A percentile compares a stretch with the other conserved stretches of the same genome.
phyloP scores from a whole-genome alignment of 257 asterid species.

The Fraxinus quadrangulata region DNA sequence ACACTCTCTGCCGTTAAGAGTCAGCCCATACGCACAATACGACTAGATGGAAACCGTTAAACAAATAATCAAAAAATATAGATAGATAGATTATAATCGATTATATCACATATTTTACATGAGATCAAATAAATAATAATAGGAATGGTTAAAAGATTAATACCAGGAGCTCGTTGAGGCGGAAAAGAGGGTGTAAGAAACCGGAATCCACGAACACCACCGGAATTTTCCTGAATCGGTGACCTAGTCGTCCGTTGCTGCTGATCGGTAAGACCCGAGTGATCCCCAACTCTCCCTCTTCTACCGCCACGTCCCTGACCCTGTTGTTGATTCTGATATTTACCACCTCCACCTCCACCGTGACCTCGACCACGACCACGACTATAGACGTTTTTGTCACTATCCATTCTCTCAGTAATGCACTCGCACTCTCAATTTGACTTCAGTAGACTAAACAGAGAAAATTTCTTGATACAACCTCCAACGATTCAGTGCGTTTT shows the following conservation, averaged over 20 bases:
- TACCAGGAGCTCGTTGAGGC: conserved; percentile 38
- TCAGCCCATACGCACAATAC: no score
- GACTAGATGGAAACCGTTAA: background rate
- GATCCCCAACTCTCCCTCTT: no score
- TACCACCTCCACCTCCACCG: conserved; percentile 28
- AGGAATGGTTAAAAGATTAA: background rate
- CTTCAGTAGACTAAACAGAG: background rate
- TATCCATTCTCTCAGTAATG: background rate
- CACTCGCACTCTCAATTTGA: background rate
- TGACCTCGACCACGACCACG: conserved; percentile 15
- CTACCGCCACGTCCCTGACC: background rate
- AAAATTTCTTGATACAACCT: background rate
- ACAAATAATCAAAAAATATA: background rate
- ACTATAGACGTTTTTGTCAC: background rate
- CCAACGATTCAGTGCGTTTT: background rate
- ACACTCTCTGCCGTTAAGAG: background rate
- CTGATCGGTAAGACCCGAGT: no score
- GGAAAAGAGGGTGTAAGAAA: conserved; percentile 24
- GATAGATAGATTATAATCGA: background rate
- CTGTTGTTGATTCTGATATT: background rate
- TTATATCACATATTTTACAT: background rate
- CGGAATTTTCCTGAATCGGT: no score
- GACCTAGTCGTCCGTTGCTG: no score
- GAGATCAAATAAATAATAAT: background rate
- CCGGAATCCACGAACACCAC: no score